A percentile compares a stretch with the other conserved stretches of the same genome.
These are phyloP conservation scores for Eucalyptus sp. DNA, from an alignment of 345 rosid species.

Conservation along the genomic window DNA sequence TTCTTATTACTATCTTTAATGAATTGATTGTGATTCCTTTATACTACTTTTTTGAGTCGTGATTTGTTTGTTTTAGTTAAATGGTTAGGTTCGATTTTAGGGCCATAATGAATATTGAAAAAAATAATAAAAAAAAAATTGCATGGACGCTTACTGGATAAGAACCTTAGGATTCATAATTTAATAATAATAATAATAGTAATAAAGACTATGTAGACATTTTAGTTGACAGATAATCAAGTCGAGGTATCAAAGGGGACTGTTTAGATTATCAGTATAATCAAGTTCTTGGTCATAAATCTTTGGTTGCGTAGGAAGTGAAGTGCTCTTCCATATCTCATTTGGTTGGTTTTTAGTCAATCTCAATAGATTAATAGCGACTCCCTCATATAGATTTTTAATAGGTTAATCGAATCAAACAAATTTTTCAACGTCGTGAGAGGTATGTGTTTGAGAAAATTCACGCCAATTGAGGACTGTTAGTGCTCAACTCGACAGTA, in stretches of 20 bases:
- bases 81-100: too few species aligned
- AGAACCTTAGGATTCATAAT: too few species aligned
- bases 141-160: background rate
- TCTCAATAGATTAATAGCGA: background rate
- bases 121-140: too few species aligned
- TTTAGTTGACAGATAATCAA: background rate
- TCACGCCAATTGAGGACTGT: background rate
- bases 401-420: background rate
- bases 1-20: too few species aligned
- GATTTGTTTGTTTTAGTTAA: too few species aligned
- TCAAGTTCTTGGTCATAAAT: too few species aligned
- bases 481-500: background rate
- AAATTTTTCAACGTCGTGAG: rapidly evolving
- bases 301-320: rapidly evolving
- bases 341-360: background rate
- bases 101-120: too few species aligned
- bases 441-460: background rate
- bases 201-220: too few species aligned
- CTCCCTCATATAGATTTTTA: background rate
- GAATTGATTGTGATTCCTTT: too few species aligned
- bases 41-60: too few species aligned
- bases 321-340: background rate
- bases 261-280: too few species aligned
- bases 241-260: rapidly evolving
- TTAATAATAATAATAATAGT: too few species aligned